These are phyloP conservation scores for Termitomyces sp. DNA, from an alignment of 768 basidiomycete genomes.

Conservation along the genomic window DNA sequence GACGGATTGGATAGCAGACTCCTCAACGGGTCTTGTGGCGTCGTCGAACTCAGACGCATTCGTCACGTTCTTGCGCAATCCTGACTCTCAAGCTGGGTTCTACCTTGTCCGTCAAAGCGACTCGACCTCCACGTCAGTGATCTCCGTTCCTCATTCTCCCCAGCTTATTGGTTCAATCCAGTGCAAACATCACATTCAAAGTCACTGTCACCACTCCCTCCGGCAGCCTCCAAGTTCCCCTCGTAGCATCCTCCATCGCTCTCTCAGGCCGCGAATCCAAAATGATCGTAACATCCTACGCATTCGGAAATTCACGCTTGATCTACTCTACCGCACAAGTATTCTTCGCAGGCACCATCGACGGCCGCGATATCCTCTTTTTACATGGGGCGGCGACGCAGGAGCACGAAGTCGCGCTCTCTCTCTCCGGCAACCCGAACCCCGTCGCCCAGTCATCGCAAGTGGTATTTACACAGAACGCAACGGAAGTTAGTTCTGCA, in stretches of 20 bases:
- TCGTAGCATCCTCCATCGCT: constrained; percentile 45
- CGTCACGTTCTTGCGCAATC: constrained; percentile 62
- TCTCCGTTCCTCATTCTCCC: neutral
- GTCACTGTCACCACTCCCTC: constrained; percentile 51
- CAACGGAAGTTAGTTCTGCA: constrained; percentile 10
- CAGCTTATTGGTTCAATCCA: constrained; percentile 14
- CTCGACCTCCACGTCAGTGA: constrained; percentile 60
- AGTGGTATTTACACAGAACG: constrained; percentile 24
- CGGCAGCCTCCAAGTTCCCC: constrained; percentile 46
- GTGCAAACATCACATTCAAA: constrained; percentile 49
- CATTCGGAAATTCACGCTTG: constrained; percentile 56
- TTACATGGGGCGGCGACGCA: constrained; percentile 53
- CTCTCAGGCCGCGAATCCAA: constrained; percentile 72
- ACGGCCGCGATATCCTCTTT: constrained; percentile 57
- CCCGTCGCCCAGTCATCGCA: constrained; percentile 23
- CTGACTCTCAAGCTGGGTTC: constrained; percentile 61
- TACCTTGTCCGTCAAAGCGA: constrained; percentile 65
- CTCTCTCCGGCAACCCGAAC: constrained; percentile 42
- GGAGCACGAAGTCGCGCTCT: constrained; percentile 49
- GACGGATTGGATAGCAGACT: constrained; percentile 69
- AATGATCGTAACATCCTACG: constrained; percentile 65
- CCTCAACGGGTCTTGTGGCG: constrained; percentile 39
- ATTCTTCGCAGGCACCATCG: constrained; percentile 61
- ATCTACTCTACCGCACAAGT: constrained; percentile 72
- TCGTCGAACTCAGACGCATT: constrained; percentile 44